Percentiles rank a stretch among this genome's conserved stretches.
Conservation (phyloP, 108 stramenopile genomes). For the Epithemia pelagica region DNA sequence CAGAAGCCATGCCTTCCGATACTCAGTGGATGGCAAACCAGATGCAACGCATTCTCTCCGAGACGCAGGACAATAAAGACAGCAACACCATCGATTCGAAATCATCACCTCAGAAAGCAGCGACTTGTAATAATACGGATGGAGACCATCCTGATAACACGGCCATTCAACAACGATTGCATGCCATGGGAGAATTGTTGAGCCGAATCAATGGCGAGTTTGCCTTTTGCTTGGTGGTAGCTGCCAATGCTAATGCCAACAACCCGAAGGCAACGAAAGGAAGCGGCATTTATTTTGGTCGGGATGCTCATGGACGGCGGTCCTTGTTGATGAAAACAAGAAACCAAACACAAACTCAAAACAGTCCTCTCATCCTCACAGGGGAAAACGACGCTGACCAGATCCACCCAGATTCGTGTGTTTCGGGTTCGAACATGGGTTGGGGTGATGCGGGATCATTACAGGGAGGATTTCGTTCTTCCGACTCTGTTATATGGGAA, state of each 20-base stretch:
- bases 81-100: not conserved
- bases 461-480: not conserved
- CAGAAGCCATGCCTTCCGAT: slow-evolving; percentile 16
- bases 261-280: no score
- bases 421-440: not conserved
- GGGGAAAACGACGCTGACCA: not conserved
- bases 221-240: slow-evolving; percentile 26
- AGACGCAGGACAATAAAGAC: not conserved
- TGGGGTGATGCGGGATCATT: not conserved
- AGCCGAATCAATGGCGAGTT: slow-evolving; percentile 39
- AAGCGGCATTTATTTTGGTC: slow-evolving; percentile 43
- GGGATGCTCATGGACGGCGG: slow-evolving; percentile 62
- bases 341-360: not conserved
- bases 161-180: not conserved
- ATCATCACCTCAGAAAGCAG: no score
- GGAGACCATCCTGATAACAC: not conserved
- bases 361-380: not conserved
- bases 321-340: slow-evolving; percentile 33
- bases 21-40: slow-evolving; percentile 18
- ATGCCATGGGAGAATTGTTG: not conserved
- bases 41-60: slow-evolving; percentile 4
- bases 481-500: not conserved
- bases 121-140: not conserved
- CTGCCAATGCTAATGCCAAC: no score
- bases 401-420: no score